Evolutionary conservation across 2,329 filamentous ascomycete species (phyloP), one percentile per base, ranked within the genome.

Genomic region (Trichophyton mentagrophytes): DNA sequence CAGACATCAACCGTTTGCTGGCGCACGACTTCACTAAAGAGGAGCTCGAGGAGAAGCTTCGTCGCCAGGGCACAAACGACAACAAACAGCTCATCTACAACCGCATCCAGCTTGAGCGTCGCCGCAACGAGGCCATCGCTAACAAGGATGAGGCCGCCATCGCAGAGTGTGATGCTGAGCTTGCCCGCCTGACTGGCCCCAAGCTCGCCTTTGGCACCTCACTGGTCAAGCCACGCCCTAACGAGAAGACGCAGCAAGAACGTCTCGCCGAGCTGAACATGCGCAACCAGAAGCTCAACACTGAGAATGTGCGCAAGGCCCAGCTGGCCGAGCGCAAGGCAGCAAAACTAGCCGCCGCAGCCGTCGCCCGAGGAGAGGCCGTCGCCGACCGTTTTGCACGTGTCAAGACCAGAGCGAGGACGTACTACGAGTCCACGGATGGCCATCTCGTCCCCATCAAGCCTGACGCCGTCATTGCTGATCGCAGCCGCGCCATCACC

Each of bases 271-370:
- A 87, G 68, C 80, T 96, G 65, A 99, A 99, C 74, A 80, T 83
- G 30, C 84, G 88, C 69, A 96, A 96, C 73, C 86, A 92, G 64
- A 85, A 86, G 62, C 82, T 86, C 66, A 96, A 96, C 69, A 82
- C 83, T n/a, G 89, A 96, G 70, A 86, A 88, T 56, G 88, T 97
- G n/a, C 89, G 92, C 62, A 88, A 89, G 72, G 92, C 91, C 0
- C 88, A 96, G 70, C 79, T 96, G 61, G 86, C 87, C 66, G 93
- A 99, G 75, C 82, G 85, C 67, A 82, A 82, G 57, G 80, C 80
- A 65, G 78, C 78, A 67, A 83, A 82, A 65, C 82, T 82, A 71
- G 80, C 79, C 51, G 84, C 84, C 65, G 80, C 79, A 61, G 83
- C 82, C 47, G 73, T 85, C 53, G 83, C 83, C 63, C 80, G 84